These are phyloP conservation scores for Apiospora hydei DNA, from an alignment of 2,329 filamentous ascomycete genomes.

Conservation along the genomic window DNA sequence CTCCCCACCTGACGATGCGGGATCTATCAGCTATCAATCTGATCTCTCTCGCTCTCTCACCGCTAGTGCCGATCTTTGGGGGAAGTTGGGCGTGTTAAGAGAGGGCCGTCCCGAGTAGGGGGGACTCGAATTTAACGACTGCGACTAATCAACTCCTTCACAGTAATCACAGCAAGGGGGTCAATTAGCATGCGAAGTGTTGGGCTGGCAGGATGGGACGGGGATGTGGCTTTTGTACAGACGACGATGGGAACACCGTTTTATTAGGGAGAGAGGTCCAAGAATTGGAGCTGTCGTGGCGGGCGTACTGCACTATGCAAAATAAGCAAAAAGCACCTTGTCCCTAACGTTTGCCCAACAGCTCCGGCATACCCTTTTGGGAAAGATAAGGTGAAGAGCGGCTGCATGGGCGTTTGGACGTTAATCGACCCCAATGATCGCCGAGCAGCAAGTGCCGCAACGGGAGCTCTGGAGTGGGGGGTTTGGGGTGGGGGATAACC, in stretches of 20 bases:
- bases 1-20: background rate
- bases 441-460: background rate
- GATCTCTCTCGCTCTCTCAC: background rate
- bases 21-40: background rate
- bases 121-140: background rate
- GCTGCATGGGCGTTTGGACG: background rate
- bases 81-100: background rate
- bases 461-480: background rate
- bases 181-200: background rate
- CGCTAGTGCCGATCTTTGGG: conserved; percentile 15
- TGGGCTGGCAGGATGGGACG: background rate
- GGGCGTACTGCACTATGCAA: background rate
- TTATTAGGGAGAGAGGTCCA: background rate
- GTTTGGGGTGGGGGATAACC: background rate
- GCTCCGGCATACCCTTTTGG: conserved; percentile 1
- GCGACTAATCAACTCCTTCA: background rate
- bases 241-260: background rate
- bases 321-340: background rate
- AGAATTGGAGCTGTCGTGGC: background rate
- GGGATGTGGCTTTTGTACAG: background rate
- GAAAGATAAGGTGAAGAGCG: background rate
- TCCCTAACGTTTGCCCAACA: background rate
- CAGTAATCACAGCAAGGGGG: background rate
- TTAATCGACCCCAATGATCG: background rate
- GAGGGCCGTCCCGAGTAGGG: background rate